Evolutionary conservation across 345 rosid genomes (phyloP).

Genomic region (Eucalyptus pauciflora): DNA sequence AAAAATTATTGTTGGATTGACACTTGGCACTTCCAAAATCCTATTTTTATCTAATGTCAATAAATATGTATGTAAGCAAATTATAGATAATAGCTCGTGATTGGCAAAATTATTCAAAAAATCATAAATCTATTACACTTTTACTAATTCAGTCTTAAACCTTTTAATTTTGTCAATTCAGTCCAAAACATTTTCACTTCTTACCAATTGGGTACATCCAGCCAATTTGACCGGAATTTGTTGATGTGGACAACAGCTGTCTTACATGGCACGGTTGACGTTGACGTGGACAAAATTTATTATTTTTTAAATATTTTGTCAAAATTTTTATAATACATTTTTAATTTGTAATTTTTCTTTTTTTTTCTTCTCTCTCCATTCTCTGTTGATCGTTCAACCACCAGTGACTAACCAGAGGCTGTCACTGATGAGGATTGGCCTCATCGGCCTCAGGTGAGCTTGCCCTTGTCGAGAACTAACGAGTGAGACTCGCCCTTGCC

Average conservation of each 20-base stretch:
- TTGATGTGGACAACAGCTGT: rapidly evolving
- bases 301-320: too few relatives aligned
- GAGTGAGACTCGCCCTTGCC: too few relatives aligned
- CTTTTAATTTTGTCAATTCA: too few relatives aligned
- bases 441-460: rapidly evolving
- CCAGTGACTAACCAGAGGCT: rapidly evolving
- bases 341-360: too few relatives aligned
- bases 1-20: not conserved
- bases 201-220: rapidly evolving
- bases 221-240: rapidly evolving
- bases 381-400: rapidly evolving
- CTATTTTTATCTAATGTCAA: not conserved
- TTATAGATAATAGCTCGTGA: not conserved
- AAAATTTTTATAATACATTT: too few relatives aligned
- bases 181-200: rapidly evolving
- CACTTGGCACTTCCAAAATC: not conserved
- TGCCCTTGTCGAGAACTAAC: rapidly evolving
- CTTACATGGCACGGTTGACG: rapidly evolving
- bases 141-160: rapidly evolving
- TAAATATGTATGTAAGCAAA: not conserved
- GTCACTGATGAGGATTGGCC: too few relatives aligned
- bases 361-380: too few relatives aligned
- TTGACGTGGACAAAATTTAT: too few relatives aligned
- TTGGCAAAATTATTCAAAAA: rapidly evolving
- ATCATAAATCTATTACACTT: rapidly evolving